Base-by-base conservation (phyloP, 1,284 basidiomycete genomes). In the Gymnopus androsaceus region DNA sequence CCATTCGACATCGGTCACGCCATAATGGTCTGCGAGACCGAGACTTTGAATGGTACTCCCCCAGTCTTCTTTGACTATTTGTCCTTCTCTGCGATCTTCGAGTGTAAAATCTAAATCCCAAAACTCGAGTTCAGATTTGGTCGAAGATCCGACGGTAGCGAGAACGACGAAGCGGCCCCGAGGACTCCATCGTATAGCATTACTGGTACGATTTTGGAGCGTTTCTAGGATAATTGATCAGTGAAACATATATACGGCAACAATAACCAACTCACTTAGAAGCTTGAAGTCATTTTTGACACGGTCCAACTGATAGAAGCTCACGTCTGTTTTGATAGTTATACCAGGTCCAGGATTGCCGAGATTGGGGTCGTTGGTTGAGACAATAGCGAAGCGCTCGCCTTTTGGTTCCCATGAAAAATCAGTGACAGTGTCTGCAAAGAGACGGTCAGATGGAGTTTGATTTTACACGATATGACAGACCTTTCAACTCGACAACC, bases 391-490 rank as follows among this genome's bases (percentile, higher is more conserved):
- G 74, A 99, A 99, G 55, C 96, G 90, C 68, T 92, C 90, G 62
- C 97, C 95, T 68, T 90, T 89, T 14, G 97, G 97, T 74, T 99
- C 97, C 97, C 97, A 99, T 47, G 95, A 95, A 72, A 99, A 99
- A 65, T 96, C 94, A 51, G 90, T 92, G 52, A 98, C 96, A 45
- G 94, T 88, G 70, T 99, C 96, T 95, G 66, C 52, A 51, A 30
- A 33, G 46, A 47, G 28, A 56, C 27, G 58, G 38, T 55, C 14
- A 47, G n/a, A 36, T 46, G 25, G 21, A 67, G 28, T 64, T 54
- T 7, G 44, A 15, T 47, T 52, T 44, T 44, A 41, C 23, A 4
- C 48, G 31, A 59, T 51, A 41, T 37, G 51, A 50, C 70, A 34
- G 56, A 90, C 92, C 94, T 82, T 98, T 99, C 61, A 97, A 82